phyloP scores from a whole-genome alignment of 2,329 filamentous ascomycete genomes.

The Endothia cerciana region DNA sequence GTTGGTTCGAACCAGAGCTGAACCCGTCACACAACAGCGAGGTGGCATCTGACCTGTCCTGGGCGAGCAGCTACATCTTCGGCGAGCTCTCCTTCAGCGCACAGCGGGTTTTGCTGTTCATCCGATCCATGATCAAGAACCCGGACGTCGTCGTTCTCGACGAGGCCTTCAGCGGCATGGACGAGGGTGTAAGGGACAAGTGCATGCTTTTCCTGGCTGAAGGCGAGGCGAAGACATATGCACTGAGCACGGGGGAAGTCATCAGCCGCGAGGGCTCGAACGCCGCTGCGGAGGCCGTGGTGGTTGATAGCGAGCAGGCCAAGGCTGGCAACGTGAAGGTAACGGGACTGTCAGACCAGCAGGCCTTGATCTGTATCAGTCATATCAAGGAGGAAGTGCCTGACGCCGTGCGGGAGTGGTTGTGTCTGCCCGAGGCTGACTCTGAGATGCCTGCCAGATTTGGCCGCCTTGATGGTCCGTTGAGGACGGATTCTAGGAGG shows the following conservation, averaged over 20 bases:
- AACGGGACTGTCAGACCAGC: slow-evolving; percentile 66
- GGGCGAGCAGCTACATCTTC: slow-evolving; percentile 71
- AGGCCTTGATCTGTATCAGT: slow-evolving; percentile 90
- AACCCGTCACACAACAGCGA: slow-evolving; percentile 51
- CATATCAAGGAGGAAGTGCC: slow-evolving; percentile 92
- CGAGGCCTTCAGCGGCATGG: slow-evolving; percentile 87
- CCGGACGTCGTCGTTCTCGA: slow-evolving; percentile 84
- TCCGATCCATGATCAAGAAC: slow-evolving; percentile 79
- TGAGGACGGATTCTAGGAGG: slow-evolving; percentile 58
- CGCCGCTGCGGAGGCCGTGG: slow-evolving; percentile 36
- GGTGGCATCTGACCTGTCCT: slow-evolving; percentile 48
- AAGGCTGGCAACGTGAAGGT: slow-evolving; percentile 54
- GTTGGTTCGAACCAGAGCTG: slow-evolving; percentile 81
- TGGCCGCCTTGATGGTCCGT: slow-evolving; percentile 64
- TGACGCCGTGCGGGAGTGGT: slow-evolving; percentile 78
- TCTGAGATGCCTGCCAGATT: slow-evolving; percentile 64
- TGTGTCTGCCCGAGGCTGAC: slow-evolving; percentile 80
- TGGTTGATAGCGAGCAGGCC: slow-evolving; percentile 52
- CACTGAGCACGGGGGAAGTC: slow-evolving; percentile 23
- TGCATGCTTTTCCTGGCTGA: slow-evolving; percentile 79
- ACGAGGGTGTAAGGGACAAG: slow-evolving; percentile 79
- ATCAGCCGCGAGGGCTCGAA: slow-evolving; percentile 12
- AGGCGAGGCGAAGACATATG: slow-evolving; percentile 57
- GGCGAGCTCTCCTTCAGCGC: slow-evolving; percentile 77
- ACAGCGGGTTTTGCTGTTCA: slow-evolving; percentile 83